These are phyloP conservation scores for Sugiyamaella floridensis DNA, from an alignment of 805 yeast species.

Conservation along the genomic window DNA sequence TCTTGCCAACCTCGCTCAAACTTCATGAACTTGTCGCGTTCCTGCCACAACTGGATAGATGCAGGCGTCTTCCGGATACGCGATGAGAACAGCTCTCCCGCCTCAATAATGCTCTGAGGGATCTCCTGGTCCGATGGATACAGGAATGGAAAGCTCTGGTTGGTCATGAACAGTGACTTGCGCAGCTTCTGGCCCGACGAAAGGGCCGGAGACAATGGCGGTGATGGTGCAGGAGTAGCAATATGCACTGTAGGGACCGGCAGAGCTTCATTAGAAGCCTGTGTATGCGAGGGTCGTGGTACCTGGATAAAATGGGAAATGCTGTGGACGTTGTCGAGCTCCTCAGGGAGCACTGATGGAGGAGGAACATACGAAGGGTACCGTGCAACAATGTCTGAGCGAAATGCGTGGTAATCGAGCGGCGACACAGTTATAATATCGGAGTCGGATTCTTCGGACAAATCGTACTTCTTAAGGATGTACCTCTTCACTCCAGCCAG, in stretches of 20 bases:
- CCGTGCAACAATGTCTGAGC: conserved; percentile 65
- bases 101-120: conserved; percentile 76
- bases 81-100: conserved; percentile 56
- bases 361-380: conserved; percentile 66
- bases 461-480: conserved; percentile 39
- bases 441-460: conserved; percentile 23
- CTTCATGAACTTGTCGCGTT: conserved; percentile 60
- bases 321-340: conserved; percentile 45
- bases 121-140: conserved; percentile 48
- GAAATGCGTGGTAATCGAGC: conserved; percentile 72
- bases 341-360: conserved; percentile 39
- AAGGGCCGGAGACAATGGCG: conserved; percentile 48
- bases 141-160: conserved; percentile 59
- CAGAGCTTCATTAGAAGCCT: conserved; percentile 38
- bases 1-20: conserved; percentile 61
- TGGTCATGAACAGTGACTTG: conserved; percentile 48
- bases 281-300: conserved; percentile 45
- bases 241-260: conserved; percentile 58
- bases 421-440: conserved; percentile 56
- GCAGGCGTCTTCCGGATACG: conserved; percentile 61
- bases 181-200: conserved; percentile 28
- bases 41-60: conserved; percentile 64
- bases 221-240: conserved; percentile 87
- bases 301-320: conserved; percentile 53
- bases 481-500: conserved; percentile 41